Conservation (phyloP, 1,139 yeast genomes). For the Hansenula anomala region DNA sequence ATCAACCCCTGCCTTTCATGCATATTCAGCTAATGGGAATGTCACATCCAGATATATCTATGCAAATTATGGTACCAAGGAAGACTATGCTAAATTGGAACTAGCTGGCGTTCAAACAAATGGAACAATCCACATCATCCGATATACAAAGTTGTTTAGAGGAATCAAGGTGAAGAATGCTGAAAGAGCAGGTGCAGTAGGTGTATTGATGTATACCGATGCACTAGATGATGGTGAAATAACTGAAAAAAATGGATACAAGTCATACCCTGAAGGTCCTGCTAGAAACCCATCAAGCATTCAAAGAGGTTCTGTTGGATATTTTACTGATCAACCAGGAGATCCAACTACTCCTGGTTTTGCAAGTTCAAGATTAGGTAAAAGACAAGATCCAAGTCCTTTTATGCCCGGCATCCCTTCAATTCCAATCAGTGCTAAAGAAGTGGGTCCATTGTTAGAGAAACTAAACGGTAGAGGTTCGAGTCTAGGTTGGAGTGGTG, state of each 20-base stretch:
- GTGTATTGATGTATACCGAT: conserved; percentile 50
- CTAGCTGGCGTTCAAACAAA: conserved; percentile 32
- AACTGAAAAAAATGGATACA: conserved; percentile 33
- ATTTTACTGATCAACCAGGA: conserved; percentile 57
- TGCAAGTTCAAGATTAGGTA: conserved; percentile 30
- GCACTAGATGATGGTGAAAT: conserved; percentile 41
- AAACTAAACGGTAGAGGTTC: conserved; percentile 28
- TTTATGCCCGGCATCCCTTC: conserved; percentile 41
- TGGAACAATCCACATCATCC: conserved; percentile 54
- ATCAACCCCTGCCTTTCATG: conserved; percentile 54
- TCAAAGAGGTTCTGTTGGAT: conserved; percentile 55
- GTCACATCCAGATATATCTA: conserved; percentile 50
- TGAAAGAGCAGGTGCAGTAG: conserved; percentile 49
- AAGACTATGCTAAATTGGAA: conserved; percentile 48
- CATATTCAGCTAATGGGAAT: conserved; percentile 54
- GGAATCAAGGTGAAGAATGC: conserved; percentile 51
- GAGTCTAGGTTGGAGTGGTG: conserved; percentile 31
- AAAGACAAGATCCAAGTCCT: conserved; percentile 33
- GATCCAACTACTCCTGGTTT: conserved; percentile 68
- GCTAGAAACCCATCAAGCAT: conserved; percentile 41
- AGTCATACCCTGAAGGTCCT: conserved; percentile 40
- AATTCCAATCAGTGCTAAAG: conserved; percentile 35
- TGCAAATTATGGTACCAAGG: conserved; percentile 60
- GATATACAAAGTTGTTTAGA: conserved; percentile 45
- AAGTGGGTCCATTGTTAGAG: conserved; percentile 32